phyloP scores from a whole-genome alignment of 2,329 filamentous ascomycete genomes.

The Sporothrix globosa region DNA sequence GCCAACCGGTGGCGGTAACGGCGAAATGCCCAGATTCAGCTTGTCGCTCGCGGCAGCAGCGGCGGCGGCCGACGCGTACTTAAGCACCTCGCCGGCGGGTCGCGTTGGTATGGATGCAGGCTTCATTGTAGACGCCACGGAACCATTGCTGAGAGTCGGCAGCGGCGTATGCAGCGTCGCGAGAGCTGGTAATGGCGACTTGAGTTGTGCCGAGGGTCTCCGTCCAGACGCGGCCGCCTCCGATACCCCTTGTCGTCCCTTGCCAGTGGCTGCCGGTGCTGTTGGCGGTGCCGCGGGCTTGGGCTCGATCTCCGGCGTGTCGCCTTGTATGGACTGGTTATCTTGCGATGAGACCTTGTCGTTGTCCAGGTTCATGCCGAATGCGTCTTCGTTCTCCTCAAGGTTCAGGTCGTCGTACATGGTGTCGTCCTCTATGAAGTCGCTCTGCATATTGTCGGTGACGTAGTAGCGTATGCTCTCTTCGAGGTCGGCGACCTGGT shows the following conservation, averaged over 20 bases:
- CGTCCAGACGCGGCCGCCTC: conserved; percentile 62
- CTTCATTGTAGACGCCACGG: conserved; percentile 72
- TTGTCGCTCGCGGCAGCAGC: conserved; percentile 86
- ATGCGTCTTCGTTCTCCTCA: conserved; percentile 87
- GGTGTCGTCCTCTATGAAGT: conserved; percentile 91
- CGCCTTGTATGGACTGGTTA: conserved; percentile 87
- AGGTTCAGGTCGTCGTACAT: conserved; percentile 95
- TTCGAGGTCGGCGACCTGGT: conserved; percentile 84
- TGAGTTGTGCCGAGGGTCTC: conserved; percentile 85
- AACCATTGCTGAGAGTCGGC: conserved; percentile 62
- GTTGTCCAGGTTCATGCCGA: conserved; percentile 76
- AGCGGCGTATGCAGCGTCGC: conserved; percentile 83
- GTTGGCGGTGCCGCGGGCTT: conserved; percentile 49
- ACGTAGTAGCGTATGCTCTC: conserved; percentile 96
- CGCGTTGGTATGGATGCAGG: conserved; percentile 84
- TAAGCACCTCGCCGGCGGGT: conserved; percentile 84
- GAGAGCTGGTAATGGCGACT: conserved; percentile 89
- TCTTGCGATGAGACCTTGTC: conserved; percentile 96
- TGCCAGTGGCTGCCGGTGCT: conserved; percentile 53
- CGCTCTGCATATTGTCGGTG: conserved; percentile 81
- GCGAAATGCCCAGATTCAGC: conserved; percentile 90
- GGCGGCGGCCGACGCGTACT: conserved; percentile 94
- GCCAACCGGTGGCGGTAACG: conserved; percentile 86
- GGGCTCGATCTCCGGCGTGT: conserved; percentile 63
- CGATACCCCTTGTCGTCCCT: conserved; percentile 54